A percentile compares a stretch with the other conserved stretches of the same genome.
phyloP scores from a whole-genome alignment of 1,284 basidiomycete genomes.

The Marasmius sp. region DNA sequence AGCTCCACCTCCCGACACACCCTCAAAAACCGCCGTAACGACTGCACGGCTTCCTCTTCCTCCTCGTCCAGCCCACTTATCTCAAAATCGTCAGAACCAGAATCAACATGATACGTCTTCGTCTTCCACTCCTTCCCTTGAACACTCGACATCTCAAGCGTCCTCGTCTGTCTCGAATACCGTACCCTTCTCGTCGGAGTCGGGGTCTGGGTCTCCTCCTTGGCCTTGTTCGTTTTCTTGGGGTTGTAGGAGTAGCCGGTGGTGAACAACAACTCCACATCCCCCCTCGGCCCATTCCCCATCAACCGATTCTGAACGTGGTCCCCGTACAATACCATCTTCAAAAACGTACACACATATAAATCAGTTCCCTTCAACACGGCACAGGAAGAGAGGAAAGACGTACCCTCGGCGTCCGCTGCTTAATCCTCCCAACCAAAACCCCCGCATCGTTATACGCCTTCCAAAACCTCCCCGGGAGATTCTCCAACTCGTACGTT shows the following conservation, averaged over 20 bases:
- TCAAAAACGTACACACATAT: neutral
- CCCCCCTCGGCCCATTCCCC: slow-evolving; percentile 51
- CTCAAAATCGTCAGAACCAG: slow-evolving; percentile 12
- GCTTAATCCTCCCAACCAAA: slow-evolving; percentile 48
- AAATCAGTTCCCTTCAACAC: neutral
- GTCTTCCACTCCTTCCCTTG: slow-evolving; percentile 42
- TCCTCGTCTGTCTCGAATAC: slow-evolving; percentile 36
- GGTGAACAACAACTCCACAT: slow-evolving; percentile 45
- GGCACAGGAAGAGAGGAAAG: neutral
- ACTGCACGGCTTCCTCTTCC: slow-evolving; percentile 29
- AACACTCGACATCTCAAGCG: slow-evolving; percentile 39
- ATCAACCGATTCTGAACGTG: slow-evolving; percentile 50
- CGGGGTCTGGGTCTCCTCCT: neutral
- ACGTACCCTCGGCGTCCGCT: slow-evolving; percentile 50
- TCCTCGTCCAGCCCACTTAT: slow-evolving; percentile 24
- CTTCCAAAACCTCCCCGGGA: slow-evolving; percentile 43
- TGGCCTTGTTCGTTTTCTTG: slow-evolving; percentile 46
- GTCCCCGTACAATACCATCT: slow-evolving; percentile 46
- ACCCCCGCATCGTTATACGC: slow-evolving; percentile 46
- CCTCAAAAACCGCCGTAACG: slow-evolving; percentile 34
- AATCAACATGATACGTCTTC: slow-evolving; percentile 31
- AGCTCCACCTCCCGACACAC: slow-evolving; percentile 36
- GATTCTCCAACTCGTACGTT: slow-evolving; percentile 29
- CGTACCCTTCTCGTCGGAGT: slow-evolving; percentile 40
- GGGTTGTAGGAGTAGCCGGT: too few relatives aligned